These are phyloP conservation scores for Hippophae gyantsensis DNA, from an alignment of 306 rosid species.

Conservation along the genomic window DNA sequence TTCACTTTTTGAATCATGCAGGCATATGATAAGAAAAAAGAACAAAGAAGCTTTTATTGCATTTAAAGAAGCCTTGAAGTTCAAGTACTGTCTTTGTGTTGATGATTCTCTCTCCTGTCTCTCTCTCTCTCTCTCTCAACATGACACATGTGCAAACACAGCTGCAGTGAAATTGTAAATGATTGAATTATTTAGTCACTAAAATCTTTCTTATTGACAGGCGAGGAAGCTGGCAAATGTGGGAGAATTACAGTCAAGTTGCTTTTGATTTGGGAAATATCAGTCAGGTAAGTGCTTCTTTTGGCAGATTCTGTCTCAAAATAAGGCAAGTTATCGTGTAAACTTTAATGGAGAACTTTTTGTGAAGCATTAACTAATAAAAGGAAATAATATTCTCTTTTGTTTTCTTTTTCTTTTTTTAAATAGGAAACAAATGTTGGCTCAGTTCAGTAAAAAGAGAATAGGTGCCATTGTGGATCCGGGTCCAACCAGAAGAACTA, in stretches of 20 bases:
- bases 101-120: background rate
- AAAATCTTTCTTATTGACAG: constrained; percentile 43
- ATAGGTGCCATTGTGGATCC: too few species aligned
- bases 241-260: constrained; percentile 89
- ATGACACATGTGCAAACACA: background rate
- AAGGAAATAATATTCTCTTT: too few species aligned
- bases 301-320: background rate
- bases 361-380: too few species aligned
- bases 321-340: background rate
- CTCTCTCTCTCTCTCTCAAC: constrained; percentile 4
- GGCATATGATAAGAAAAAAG: constrained; percentile 86
- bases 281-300: constrained; percentile 47
- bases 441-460: too few species aligned
- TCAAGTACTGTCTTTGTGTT: constrained; percentile 51
- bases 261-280: constrained; percentile 77
- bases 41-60: constrained; percentile 86
- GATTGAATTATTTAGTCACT: constrained; percentile 22
- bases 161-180: constrained; percentile 12
- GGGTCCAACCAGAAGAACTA: too few species aligned
- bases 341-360: background rate
- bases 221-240: constrained; percentile 83
- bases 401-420: too few species aligned
- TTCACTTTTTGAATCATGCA: constrained; percentile 35
- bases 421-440: too few species aligned
- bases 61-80: constrained; percentile 84